A percentile compares a stretch with the other conserved stretches of the same genome.
Evolutionary conservation across 2,329 filamentous ascomycete species (phyloP).

Genomic region (Triangularia verruculosa): DNA sequence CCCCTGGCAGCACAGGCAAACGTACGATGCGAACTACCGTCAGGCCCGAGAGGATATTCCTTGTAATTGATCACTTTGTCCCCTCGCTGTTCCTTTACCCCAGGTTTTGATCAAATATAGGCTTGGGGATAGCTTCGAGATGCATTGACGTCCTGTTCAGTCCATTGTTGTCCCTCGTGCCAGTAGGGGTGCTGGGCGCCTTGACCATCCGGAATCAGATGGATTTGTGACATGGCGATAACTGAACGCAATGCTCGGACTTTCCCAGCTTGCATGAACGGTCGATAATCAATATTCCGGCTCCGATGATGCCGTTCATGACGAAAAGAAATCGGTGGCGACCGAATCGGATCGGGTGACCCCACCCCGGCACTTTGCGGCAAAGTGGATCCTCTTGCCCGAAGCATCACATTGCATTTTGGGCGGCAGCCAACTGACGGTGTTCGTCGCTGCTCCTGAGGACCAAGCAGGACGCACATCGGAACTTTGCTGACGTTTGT

Average conservation of each 20-base stretch:
- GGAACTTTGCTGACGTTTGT: background rate
- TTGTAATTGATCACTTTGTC: background rate
- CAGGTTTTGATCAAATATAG: background rate
- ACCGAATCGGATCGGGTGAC: background rate
- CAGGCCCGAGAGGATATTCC: background rate
- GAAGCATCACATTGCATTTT: background rate
- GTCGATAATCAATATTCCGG: background rate
- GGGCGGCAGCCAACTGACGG: background rate
- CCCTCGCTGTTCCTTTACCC: background rate
- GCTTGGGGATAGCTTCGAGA: background rate
- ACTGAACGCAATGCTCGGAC: background rate
- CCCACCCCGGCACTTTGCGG: background rate
- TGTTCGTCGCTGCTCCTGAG: background rate
- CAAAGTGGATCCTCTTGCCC: background rate
- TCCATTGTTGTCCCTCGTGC: background rate
- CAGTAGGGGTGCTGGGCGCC: background rate
- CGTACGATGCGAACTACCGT: constrained; percentile 15
- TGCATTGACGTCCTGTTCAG: background rate
- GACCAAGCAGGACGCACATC: background rate
- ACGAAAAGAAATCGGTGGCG: background rate
- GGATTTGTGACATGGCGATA: background rate
- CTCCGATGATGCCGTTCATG: background rate
- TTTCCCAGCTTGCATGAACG: background rate
- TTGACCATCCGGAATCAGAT: background rate
- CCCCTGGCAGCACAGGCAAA: constrained; percentile 11